These are phyloP conservation scores for Globisporangium irregulare DNA, from an alignment of 352 stramenopile genomes.

Conservation along the genomic window DNA sequence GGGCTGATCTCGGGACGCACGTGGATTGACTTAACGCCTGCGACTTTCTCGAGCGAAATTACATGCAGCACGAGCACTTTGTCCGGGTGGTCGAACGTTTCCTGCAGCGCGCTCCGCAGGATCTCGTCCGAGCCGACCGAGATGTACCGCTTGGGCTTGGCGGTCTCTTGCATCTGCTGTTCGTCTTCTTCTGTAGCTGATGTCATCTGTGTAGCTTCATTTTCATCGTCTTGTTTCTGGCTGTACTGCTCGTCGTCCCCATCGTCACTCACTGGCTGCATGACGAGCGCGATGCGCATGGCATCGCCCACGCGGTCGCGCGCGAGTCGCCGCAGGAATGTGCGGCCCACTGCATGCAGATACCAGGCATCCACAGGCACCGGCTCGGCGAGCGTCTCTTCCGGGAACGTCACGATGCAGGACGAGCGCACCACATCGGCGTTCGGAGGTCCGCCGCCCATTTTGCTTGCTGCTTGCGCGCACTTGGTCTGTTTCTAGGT, in stretches of 20 bases:
- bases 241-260: background rate
- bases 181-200: background rate
- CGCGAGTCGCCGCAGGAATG: slow-evolving; percentile 66
- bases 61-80: slow-evolving; percentile 71
- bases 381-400: slow-evolving; percentile 60
- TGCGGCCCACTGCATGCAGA: slow-evolving; percentile 63
- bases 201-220: background rate
- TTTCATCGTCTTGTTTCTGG: slow-evolving; percentile 6
- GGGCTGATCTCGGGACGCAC: slow-evolving; percentile 74
- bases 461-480: slow-evolving; percentile 15
- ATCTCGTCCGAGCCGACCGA: slow-evolving; percentile 53
- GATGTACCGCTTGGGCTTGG: slow-evolving; percentile 44
- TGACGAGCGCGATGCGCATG: slow-evolving; percentile 53
- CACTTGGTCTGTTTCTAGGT: background rate
- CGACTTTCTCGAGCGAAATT: slow-evolving; percentile 60
- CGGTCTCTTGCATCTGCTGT: background rate
- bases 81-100: slow-evolving; percentile 63
- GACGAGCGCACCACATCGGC: slow-evolving; percentile 78
- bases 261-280: slow-evolving; percentile 37
- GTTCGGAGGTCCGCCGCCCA: slow-evolving; percentile 66
- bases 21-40: slow-evolving; percentile 53
- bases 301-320: slow-evolving; percentile 67
- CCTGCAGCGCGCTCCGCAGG: slow-evolving; percentile 52
- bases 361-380: slow-evolving; percentile 85
- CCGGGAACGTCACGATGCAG: slow-evolving; percentile 81